phyloP scores from a whole-genome alignment of 2,329 filamentous ascomycete genomes.

The Trichocomaceae sp. region DNA sequence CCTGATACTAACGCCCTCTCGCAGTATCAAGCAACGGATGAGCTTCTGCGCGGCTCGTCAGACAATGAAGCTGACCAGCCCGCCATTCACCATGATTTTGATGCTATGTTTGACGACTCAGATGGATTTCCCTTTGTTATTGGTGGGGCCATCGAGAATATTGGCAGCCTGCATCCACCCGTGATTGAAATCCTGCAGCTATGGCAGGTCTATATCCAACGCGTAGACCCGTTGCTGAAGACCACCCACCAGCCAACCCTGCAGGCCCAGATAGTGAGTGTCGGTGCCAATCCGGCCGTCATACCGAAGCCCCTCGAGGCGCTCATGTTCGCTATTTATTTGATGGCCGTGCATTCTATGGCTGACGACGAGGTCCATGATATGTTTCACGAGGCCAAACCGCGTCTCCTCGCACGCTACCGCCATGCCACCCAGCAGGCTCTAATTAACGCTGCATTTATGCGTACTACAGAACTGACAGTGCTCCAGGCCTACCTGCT shows the following conservation, averaged over 20 bases:
- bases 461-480: neutral
- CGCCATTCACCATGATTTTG: neutral
- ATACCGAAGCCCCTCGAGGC: neutral
- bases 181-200: neutral
- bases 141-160: no score
- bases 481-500: neutral
- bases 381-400: neutral
- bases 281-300: neutral
- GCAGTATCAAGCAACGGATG: no score
- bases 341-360: neutral
- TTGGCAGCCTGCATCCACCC: neutral
- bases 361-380: neutral
- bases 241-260: neutral
- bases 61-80: neutral
- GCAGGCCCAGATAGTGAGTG: neutral
- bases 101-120: neutral
- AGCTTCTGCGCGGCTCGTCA: no score
- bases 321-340: constrained; percentile 3
- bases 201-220: constrained; percentile 7
- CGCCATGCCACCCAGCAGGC: neutral
- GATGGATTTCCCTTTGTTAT: neutral
- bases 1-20: no score
- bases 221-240: constrained; percentile 3
- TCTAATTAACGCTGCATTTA: neutral
- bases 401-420: neutral